Evolutionary conservation across 305 asterid species (phyloP).

Genomic region (Fraxinus dipetala): DNA sequence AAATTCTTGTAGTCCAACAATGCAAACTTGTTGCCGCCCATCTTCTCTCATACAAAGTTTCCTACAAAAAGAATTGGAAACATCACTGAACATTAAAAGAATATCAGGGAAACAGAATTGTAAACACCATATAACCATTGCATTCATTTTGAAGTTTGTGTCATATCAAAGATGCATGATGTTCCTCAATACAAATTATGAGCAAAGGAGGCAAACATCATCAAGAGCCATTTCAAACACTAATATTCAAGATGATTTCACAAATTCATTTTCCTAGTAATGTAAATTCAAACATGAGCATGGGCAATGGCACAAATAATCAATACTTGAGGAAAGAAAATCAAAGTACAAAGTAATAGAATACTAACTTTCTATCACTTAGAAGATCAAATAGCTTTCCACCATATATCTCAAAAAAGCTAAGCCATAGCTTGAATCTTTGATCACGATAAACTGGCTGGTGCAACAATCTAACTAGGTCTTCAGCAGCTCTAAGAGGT

Average conservation of each 20-base stretch:
- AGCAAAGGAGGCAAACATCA: slow-evolving; percentile 10
- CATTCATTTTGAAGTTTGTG: background rate
- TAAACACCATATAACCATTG: background rate
- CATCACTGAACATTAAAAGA: background rate
- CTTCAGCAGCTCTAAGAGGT: slow-evolving; percentile 96
- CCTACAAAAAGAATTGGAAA: slow-evolving; percentile 39
- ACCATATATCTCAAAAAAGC: slow-evolving; percentile 93
- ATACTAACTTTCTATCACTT: slow-evolving; percentile 82
- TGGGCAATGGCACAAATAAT: slow-evolving; percentile 3
- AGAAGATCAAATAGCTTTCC: slow-evolving; percentile 96
- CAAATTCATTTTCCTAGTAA: slow-evolving; percentile 8
- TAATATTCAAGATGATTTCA: slow-evolving; percentile 4
- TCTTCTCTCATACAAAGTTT: slow-evolving; percentile 98
- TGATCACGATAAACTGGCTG: slow-evolving; percentile 90
- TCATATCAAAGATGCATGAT: slow-evolving; percentile 7
- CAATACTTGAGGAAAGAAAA: slow-evolving; percentile 16
- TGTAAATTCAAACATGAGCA: slow-evolving; percentile 5
- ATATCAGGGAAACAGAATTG: background rate
- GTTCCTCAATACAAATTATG: background rate
- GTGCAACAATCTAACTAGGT: slow-evolving; percentile 78
- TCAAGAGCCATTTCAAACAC: background rate
- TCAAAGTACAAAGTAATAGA: slow-evolving; percentile 24
- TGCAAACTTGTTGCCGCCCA: slow-evolving; percentile 97
- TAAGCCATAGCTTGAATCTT: slow-evolving; percentile 96
- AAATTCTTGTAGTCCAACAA: slow-evolving; percentile 97